phyloP scores from a whole-genome alignment of 805 yeast genomes.

The Spathaspora boniae region DNA sequence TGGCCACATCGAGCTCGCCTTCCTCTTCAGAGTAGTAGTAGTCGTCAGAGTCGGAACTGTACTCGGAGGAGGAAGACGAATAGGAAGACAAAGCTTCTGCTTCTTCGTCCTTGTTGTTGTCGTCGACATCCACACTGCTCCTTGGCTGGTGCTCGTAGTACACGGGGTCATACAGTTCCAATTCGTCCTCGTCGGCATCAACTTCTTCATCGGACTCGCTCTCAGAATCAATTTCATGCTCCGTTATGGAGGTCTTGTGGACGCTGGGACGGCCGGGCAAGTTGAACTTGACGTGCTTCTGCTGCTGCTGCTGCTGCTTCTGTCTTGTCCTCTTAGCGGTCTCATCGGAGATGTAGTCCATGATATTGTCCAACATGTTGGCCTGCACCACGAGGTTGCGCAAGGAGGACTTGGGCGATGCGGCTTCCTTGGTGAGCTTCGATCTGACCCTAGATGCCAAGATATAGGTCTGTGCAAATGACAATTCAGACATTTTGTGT shows the following conservation, averaged over 20 bases:
- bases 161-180: constrained; percentile 1
- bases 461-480: constrained; percentile 53
- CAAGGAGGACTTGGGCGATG: constrained; percentile 53
- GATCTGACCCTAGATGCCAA: constrained; percentile 63
- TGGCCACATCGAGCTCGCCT: constrained; percentile 3
- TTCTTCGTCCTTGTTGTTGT: constrained; percentile 8
- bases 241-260: constrained; percentile 30
- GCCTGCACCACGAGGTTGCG: constrained; percentile 66
- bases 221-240: constrained; percentile 35
- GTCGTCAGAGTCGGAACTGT: constrained; percentile 15
- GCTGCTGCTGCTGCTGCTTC: constrained; percentile 5
- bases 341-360: constrained; percentile 45
- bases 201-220: constrained; percentile 6
- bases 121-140: no score
- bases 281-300: constrained; percentile 6
- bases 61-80: no score
- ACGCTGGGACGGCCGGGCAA: constrained; percentile 11
- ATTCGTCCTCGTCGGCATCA: constrained; percentile 5
- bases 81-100: constrained; percentile 1
- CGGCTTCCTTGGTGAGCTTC: constrained; percentile 61
- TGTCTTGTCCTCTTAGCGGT: constrained; percentile 21
- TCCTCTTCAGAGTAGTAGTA: constrained; percentile 16
- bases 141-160: constrained; percentile 3
- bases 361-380: constrained; percentile 61
- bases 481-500: constrained; percentile 14